Base-by-base conservation (phyloP, 2,329 filamentous ascomycete genomes). In the Chrysoporthe deuterocubensis region DNA sequence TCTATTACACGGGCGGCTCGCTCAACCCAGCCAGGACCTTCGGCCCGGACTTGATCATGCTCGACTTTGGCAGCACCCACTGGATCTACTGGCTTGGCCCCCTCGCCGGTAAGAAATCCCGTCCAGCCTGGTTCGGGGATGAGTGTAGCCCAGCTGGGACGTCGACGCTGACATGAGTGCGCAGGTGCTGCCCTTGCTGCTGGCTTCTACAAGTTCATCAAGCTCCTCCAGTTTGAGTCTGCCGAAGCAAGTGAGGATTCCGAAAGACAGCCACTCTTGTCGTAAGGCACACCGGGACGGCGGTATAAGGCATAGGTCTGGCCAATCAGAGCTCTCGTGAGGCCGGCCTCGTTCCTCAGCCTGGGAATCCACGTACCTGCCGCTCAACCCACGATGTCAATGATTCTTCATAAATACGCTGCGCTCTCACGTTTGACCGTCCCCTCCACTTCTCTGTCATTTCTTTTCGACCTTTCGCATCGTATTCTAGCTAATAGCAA, bases 41-140 rank as follows among this genome's bases (percentile, higher is more conserved):
- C 57, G 83, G 83, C 0, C 83, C 83, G 5, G 81, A 80, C 21
- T 78, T 82, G 42, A 73, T 83, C 54, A 74, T 74, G 1, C 73
- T 76, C 3, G 70, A 67, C 2, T 83, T 84, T 71, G 74, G 76
- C 2, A 73, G 73, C 2, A 83, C 83, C 71, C 79, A 82, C 64
- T 84, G 82, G 82, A 84, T 84, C 70, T 84, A 83, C 75, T 85
- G 82, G 80, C 72, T 86, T 16, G 85, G 84, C 0, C 85, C 85
- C 1, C 75, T 81, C 7, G 73, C 84, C 65, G 85, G 85, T 0
- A 72, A 83, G 1, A 44, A 82, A 5, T 72, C 4, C 32, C 16
- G 6, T 34, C 11, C 8, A 13, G 18, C 40, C 18, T 46, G 2
- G 42, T 18, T 9, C 8, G 34, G 18, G n/a, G 2, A 4, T 13